Evolutionary conservation across 1,139 yeast genomes (phyloP).

Genomic region (Yarrowia galli): DNA sequence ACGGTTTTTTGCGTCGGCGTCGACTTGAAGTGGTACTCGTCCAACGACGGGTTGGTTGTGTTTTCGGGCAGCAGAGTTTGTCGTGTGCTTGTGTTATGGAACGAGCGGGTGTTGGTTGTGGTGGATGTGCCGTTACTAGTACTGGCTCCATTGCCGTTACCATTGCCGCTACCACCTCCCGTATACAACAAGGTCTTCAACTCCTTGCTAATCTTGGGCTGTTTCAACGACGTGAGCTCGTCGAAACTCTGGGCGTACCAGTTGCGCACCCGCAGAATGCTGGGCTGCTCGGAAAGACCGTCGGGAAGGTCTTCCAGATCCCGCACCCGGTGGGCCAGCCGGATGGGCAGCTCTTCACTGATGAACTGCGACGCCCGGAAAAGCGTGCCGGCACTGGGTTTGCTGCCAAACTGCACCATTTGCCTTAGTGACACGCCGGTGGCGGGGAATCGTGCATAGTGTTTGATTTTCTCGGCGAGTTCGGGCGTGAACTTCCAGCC

Average conservation of each 20-base stretch:
- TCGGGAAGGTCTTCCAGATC: constrained; percentile 83
- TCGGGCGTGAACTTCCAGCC: constrained; percentile 47
- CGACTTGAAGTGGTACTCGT: constrained; percentile 41
- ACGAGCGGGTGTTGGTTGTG: neutral
- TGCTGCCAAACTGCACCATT: constrained; percentile 91
- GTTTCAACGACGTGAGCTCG: constrained; percentile 64
- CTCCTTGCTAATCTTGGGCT: constrained; percentile 49
- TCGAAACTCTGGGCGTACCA: constrained; percentile 95
- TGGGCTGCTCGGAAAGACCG: constrained; percentile 74
- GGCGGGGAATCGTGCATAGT: constrained; percentile 77
- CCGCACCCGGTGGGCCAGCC: constrained; percentile 84
- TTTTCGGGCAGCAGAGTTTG: constrained; percentile 34
- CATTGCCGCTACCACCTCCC: constrained; percentile 30
- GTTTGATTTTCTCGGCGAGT: constrained; percentile 52
- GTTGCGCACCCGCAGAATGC: constrained; percentile 76
- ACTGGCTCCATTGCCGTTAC: constrained; percentile 38
- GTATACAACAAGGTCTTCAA: constrained; percentile 46
- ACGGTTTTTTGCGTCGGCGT: constrained; percentile 40
- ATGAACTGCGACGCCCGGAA: constrained; percentile 86
- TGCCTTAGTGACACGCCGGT: constrained; percentile 85
- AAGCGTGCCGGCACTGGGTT: constrained; percentile 77
- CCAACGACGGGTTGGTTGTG: constrained; percentile 42
- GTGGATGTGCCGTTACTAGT: neutral
- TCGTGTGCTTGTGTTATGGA: constrained; percentile 34
- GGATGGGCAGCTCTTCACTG: constrained; percentile 84